Evolutionary conservation across 2,329 filamentous ascomycete species (phyloP).

Genomic region (Arthrinium phaeospermum): DNA sequence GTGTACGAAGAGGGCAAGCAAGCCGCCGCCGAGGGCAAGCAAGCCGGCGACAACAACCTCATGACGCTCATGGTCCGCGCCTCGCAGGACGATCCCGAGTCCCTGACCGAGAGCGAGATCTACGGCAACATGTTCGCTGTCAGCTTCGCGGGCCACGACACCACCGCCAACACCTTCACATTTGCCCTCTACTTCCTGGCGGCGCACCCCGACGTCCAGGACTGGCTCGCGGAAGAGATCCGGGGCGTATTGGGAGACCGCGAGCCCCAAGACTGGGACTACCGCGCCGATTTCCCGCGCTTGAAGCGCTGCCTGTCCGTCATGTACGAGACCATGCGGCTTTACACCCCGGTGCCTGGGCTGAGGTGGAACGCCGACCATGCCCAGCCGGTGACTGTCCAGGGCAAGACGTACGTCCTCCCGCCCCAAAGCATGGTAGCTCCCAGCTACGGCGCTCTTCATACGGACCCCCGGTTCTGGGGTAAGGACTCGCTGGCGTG

Average conservation of each 20-base stretch:
- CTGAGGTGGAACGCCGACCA: constrained; percentile 33
- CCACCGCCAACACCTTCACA: constrained; percentile 51
- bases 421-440: constrained; percentile 32
- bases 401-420: constrained; percentile 25
- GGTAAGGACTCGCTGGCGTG: constrained; percentile 32
- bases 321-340: constrained; percentile 49
- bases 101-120: constrained; percentile 48
- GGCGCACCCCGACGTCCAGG: constrained; percentile 48
- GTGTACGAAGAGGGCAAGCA: constrained; percentile 39
- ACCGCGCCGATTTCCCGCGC: constrained; percentile 41
- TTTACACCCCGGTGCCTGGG: constrained; percentile 42
- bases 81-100: constrained; percentile 33
- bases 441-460: constrained; percentile 30
- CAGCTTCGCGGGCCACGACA: constrained; percentile 58
- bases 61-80: constrained; percentile 29
- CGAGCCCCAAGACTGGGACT: constrained; percentile 49
- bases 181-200: constrained; percentile 51
- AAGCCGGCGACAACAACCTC: constrained; percentile 3
- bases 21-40: constrained; percentile 21
- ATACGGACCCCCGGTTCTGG: constrained; percentile 34
- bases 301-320: constrained; percentile 47
- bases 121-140: constrained; percentile 55
- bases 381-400: constrained; percentile 27
- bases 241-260: constrained; percentile 26
- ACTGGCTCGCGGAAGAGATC: constrained; percentile 51